Conservation (phyloP, 2,329 filamentous ascomycete genomes). For the Fusarium tjaetaba region DNA sequence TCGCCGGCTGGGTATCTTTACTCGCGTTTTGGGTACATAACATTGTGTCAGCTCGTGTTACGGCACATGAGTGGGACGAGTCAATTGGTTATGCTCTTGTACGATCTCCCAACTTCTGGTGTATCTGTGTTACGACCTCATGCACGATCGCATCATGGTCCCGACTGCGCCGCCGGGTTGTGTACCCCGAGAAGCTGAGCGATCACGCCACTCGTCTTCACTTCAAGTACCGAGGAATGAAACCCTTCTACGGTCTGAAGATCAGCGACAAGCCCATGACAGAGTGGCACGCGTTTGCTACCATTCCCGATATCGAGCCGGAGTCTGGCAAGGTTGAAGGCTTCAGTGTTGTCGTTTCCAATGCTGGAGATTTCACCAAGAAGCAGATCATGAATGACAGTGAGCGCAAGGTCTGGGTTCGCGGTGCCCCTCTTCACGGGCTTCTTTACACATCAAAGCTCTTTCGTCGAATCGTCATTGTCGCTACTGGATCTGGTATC, state of each 20-base stretch:
- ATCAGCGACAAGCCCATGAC: conserved; percentile 21
- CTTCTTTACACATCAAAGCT: conserved; percentile 9
- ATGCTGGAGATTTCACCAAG: conserved; percentile 11
- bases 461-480: conserved; percentile 3
- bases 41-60: conserved; percentile 9
- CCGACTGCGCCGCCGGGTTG: neutral
- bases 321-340: conserved; percentile 13
- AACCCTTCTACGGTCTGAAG: conserved; percentile 19
- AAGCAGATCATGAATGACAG: conserved; percentile 14
- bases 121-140: conserved; percentile 14
- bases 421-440: conserved; percentile 11
- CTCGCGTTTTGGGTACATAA: conserved; percentile 14
- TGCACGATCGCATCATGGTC: conserved; percentile 16
- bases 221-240: conserved; percentile 25
- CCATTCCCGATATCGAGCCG: conserved; percentile 9
- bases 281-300: conserved; percentile 17
- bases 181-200: conserved; percentile 15
- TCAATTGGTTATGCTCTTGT: neutral
- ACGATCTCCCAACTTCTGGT: conserved; percentile 22
- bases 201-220: conserved; percentile 18
- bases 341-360: conserved; percentile 15
- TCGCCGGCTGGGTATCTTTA: conserved; percentile 8
- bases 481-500: conserved; percentile 8
- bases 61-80: conserved; percentile 6
- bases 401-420: conserved; percentile 9